A percentile compares a stretch with the other conserved stretches of the same genome.
These are phyloP conservation scores for Backusella morwellensis DNA, from an alignment of 192 early-diverging fungal genomes.

Conservation along the genomic window DNA sequence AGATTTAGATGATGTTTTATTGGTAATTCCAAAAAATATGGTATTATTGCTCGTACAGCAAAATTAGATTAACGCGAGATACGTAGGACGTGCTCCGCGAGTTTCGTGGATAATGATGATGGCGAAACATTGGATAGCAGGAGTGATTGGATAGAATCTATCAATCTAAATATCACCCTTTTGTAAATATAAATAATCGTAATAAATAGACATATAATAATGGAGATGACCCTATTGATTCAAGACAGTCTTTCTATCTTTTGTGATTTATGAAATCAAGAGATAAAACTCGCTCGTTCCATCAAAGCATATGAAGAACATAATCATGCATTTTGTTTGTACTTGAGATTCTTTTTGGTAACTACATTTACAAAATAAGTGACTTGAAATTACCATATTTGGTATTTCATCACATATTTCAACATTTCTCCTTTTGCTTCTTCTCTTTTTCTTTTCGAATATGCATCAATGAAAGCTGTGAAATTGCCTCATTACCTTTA, in stretches of 20 bases:
- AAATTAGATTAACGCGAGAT: not conserved
- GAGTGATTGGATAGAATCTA: too few relatives aligned
- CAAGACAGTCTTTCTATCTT: too few relatives aligned
- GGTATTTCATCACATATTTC: not conserved
- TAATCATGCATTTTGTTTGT: not conserved
- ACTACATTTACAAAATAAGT: not conserved
- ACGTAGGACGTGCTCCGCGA: not conserved
- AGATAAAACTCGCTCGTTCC: too few relatives aligned
- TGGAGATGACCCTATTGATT: too few relatives aligned
- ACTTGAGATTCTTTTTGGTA: not conserved
- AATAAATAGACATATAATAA: too few relatives aligned
- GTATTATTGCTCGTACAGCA: not conserved
- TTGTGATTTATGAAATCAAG: too few relatives aligned
- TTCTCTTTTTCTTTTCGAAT: not conserved
- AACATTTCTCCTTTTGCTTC: not conserved
- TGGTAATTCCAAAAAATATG: not conserved
- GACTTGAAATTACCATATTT: not conserved
- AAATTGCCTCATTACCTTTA: constrained; percentile 18
- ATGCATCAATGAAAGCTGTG: constrained; percentile 10
- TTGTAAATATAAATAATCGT: too few relatives aligned
- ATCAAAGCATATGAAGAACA: not conserved
- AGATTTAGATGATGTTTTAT: not conserved
- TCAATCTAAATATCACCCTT: too few relatives aligned
- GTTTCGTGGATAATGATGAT: not conserved
- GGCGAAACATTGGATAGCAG: too few relatives aligned